Evolutionary conservation across 164 flowering plant genomes (phyloP), one percentile per base, ranked within the genome.

Genomic region (Vitis riparia): DNA sequence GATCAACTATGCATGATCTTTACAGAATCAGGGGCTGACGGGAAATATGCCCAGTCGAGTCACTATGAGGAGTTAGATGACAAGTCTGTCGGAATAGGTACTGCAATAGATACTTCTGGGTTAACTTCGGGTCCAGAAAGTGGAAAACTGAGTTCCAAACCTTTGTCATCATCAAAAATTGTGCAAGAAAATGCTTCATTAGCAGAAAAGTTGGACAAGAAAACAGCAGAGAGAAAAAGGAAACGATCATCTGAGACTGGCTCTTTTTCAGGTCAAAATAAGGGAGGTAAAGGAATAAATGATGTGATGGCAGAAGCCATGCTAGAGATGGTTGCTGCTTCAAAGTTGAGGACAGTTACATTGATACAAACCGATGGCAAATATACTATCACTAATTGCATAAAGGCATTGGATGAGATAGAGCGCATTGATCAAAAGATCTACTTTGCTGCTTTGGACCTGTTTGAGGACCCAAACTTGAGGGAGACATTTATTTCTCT

Each of bases 1-100:
- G 87, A 85, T 44, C 96, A 91, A 77, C 79, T 91, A n/a, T 86
- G 96, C 78, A 68, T 78, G 62, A 88, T 88, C 61, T 91, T 91
- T 73, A 72, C 82, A 1, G 93, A 87, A 62, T 55, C 86, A 12
- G 79, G 79, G 4, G 80, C 79, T 19, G 88, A 86, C 67, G 91
- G 92, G 23, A 86, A 74, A 75, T 88, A 87, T 81, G 92, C 91
- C 50, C 90, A 86, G 67, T 90, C 91, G 44, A 90, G 95, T 77
- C 95, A 90, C 70, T 87, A 88, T 56, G 86, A 77, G 66, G 90
- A 67, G 60, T 32, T 83, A 63, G 84, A 37, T 3, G 44, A 78
- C 62, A 79, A 83, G 55, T 49, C 84, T 9, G 58, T 62, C 32
- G 77, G 55, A 9, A 70, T 16, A 5, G 79, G 76, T 55, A 51